Percentiles rank a stretch among this genome's conserved stretches.
Evolutionary conservation across 2,329 filamentous ascomycete genomes (phyloP).

Genomic region (Penicillium occitanis): DNA sequence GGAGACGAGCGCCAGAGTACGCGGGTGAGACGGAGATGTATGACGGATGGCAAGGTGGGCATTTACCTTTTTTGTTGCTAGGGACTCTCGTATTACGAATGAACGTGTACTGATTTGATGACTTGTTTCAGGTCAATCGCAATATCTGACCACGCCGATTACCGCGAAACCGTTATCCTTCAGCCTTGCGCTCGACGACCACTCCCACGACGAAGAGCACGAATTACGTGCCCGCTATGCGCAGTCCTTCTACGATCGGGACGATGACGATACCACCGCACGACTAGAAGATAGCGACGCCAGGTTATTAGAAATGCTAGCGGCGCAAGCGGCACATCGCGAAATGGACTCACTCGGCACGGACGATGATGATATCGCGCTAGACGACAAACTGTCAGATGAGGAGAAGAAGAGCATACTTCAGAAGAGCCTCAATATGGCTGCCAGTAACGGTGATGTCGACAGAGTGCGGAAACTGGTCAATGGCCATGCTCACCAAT

Average conservation of each 20-base stretch:
- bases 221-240: slow-evolving; percentile 36
- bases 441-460: slow-evolving; percentile 92
- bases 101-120: background rate
- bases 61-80: slow-evolving; percentile 23
- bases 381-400: slow-evolving; percentile 69
- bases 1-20: slow-evolving; percentile 65
- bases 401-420: slow-evolving; percentile 77
- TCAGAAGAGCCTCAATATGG: slow-evolving; percentile 89
- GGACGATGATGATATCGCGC: slow-evolving; percentile 76
- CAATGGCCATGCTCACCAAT: slow-evolving; percentile 68
- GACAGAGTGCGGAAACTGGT: slow-evolving; percentile 76
- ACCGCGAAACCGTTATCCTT: slow-evolving; percentile 82
- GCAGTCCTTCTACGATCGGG: slow-evolving; percentile 27
- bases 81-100: background rate
- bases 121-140: slow-evolving; percentile 74
- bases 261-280: slow-evolving; percentile 40
- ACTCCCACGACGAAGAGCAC: slow-evolving; percentile 65
- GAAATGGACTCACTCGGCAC: slow-evolving; percentile 67
- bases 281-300: slow-evolving; percentile 75
- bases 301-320: slow-evolving; percentile 91
- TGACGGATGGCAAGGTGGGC: slow-evolving; percentile 93
- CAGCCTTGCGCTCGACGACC: slow-evolving; percentile 79
- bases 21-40: slow-evolving; percentile 93
- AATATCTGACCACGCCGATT: slow-evolving; percentile 86
- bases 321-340: slow-evolving; percentile 83